Evolutionary conservation across 2,329 filamentous ascomycete species (phyloP).

Genomic region (Lachnellula willkommii): DNA sequence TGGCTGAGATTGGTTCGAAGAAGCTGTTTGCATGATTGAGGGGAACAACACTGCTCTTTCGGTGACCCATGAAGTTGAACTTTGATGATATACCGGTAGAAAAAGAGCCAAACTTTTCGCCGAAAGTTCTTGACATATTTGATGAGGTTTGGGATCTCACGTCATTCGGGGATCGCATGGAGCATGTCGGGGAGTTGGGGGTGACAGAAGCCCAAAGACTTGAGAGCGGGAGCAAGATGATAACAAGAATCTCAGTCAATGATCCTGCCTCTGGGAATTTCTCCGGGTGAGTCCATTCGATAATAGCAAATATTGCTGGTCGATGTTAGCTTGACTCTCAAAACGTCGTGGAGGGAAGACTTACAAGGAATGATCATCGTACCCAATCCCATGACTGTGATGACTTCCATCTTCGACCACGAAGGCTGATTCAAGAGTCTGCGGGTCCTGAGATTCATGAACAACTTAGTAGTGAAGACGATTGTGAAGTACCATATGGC

Average conservation of each 20-base stretch:
- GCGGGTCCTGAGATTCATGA: conserved; percentile 50
- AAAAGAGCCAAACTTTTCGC: neutral
- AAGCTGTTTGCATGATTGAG: conserved; percentile 9
- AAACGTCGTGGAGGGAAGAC: conserved; percentile 15
- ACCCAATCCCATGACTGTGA: conserved; percentile 64
- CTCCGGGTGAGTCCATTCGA: conserved; percentile 44
- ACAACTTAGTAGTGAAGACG: conserved; percentile 59
- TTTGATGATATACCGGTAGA: neutral
- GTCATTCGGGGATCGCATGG: neutral
- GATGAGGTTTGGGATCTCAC: neutral
- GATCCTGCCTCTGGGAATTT: conserved; percentile 48
- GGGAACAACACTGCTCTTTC: conserved; percentile 1
- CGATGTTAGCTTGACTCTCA: conserved; percentile 9
- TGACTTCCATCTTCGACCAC: conserved; percentile 60
- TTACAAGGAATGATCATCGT: conserved; percentile 60
- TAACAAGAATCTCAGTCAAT: conserved; percentile 52
- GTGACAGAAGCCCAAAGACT: conserved; percentile 55
- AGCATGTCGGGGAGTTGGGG: conserved; percentile 14
- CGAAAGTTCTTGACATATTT: neutral
- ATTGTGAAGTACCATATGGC: conserved; percentile 57
- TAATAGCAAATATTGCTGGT: conserved; percentile 54
- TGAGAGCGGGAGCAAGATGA: conserved; percentile 60
- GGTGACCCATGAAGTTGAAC: neutral
- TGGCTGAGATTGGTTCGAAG: conserved; percentile 12
- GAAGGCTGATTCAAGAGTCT: conserved; percentile 51